Conservation (phyloP, 2,329 filamentous ascomycete species). For the Pseudocercospora crystallina region DNA sequence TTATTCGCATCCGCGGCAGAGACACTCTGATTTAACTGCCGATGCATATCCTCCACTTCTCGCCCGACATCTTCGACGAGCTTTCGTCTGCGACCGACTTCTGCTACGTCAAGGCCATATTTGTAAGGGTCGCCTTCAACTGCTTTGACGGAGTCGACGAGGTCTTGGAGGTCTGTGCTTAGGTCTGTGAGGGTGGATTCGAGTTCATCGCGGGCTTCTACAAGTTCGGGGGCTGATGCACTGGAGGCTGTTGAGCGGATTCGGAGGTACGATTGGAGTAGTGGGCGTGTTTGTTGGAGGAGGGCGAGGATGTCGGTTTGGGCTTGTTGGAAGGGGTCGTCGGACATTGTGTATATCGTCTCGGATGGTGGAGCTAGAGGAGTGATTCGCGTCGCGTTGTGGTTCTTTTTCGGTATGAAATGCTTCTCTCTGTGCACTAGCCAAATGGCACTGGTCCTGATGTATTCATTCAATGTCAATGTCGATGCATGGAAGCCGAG, state of each 20-base stretch:
- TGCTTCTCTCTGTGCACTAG: background rate
- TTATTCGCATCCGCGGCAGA: constrained; percentile 41
- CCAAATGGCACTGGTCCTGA: too few relatives aligned
- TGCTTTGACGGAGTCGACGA: constrained; percentile 80
- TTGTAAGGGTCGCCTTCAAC: constrained; percentile 84
- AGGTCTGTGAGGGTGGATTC: constrained; percentile 72
- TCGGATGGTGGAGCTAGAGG: too few relatives aligned
- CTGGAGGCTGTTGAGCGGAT: constrained; percentile 82
- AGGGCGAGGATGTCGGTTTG: constrained; percentile 77
- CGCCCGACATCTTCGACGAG: constrained; percentile 86
- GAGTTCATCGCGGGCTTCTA: constrained; percentile 70
- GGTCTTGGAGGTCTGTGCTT: constrained; percentile 81
- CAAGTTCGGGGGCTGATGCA: constrained; percentile 67
- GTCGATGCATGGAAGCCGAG: too few relatives aligned
- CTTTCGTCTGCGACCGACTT: constrained; percentile 75
- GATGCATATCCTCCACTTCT: constrained; percentile 86
- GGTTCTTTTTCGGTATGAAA: background rate
- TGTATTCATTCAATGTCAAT: too few relatives aligned
- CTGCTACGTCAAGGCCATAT: constrained; percentile 80
- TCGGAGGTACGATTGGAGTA: constrained; percentile 92
- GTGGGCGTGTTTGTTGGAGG: constrained; percentile 74
- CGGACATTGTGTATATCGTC: constrained; percentile 23
- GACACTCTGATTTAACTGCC: constrained; percentile 68
- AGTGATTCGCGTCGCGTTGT: too few relatives aligned
- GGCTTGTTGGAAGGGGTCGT: constrained; percentile 53